phyloP scores from a whole-genome alignment of 176 grass and related monocot species.

The Lolium multiflorum region DNA sequence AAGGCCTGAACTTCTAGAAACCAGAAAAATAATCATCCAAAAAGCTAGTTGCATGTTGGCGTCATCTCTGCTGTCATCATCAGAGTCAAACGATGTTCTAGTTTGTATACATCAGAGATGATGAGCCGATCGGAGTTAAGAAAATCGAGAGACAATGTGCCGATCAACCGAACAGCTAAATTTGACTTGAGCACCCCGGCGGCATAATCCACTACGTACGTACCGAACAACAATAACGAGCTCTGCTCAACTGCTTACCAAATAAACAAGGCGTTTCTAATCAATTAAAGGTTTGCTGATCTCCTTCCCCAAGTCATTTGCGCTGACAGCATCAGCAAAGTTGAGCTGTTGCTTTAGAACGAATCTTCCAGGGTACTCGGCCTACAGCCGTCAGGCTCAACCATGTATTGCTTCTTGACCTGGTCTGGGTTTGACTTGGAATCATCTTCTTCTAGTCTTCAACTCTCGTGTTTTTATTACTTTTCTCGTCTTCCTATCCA shows the following conservation, averaged over 20 bases:
- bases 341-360: neutral
- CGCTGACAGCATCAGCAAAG: neutral
- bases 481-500: constrained; percentile 6
- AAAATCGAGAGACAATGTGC: too few species aligned
- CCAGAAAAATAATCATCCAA: neutral
- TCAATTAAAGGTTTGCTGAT: neutral
- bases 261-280: neutral
- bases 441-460: constrained; percentile 34
- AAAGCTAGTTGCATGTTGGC: neutral
- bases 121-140: too few species aligned
- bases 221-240: too few species aligned
- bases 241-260: too few species aligned
- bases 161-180: too few species aligned
- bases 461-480: neutral
- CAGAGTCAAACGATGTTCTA: too few species aligned
- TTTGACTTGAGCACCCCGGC: neutral
- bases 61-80: too few species aligned
- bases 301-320: constrained; percentile 30
- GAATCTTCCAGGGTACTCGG: constrained; percentile 32
- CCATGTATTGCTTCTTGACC: constrained; percentile 15
- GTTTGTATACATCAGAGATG: too few species aligned
- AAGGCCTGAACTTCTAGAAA: neutral
- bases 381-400: neutral
- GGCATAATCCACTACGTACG: too few species aligned
- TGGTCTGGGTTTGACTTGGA: constrained; percentile 34